These are phyloP conservation scores for Aspergillus tubingensis DNA, from an alignment of 2,329 filamentous ascomycete species.

Conservation along the genomic window DNA sequence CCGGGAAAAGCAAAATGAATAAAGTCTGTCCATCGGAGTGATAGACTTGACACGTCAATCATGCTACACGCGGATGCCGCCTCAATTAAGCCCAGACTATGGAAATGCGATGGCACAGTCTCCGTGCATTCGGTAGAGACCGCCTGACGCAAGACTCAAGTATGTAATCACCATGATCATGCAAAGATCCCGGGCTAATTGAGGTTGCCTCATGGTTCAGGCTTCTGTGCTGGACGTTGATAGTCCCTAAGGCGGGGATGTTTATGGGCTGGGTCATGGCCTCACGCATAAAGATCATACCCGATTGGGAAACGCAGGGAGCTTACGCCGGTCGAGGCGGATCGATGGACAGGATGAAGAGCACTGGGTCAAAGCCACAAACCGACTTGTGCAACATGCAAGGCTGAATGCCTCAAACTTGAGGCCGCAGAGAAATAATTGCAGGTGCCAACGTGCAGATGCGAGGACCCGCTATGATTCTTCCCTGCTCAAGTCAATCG, in stretches of 20 bases:
- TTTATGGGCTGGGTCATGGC: not conserved
- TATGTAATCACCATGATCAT: slow-evolving; percentile 3
- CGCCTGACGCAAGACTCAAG: slow-evolving; percentile 1
- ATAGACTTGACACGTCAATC: slow-evolving; percentile 23
- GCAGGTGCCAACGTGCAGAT: slow-evolving; percentile 27
- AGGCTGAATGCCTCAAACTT: slow-evolving; percentile 8
- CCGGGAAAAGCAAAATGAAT: not conserved
- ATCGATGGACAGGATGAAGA: not conserved
- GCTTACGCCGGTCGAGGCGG: not conserved
- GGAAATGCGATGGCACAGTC: slow-evolving; percentile 18
- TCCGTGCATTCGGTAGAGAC: slow-evolving; percentile 16
- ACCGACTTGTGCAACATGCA: slow-evolving; percentile 6
- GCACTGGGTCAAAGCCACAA: slow-evolving; percentile 1
- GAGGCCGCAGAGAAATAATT: slow-evolving; percentile 13
- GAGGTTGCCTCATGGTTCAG: not conserved
- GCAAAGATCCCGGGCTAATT: slow-evolving; percentile 7
- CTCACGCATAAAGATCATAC: not conserved
- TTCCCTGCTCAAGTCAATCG: slow-evolving; percentile 15
- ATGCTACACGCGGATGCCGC: slow-evolving; percentile 4
- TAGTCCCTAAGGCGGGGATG: slow-evolving; percentile 6
- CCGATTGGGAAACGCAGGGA: slow-evolving; percentile 1
- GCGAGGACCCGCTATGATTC: slow-evolving; percentile 25
- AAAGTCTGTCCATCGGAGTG: not conserved
- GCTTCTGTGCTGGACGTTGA: not conserved
- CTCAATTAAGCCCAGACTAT: slow-evolving; percentile 9